Conservation (phyloP, 2,329 filamentous ascomycete genomes). For the Grosmannia serpens region DNA sequence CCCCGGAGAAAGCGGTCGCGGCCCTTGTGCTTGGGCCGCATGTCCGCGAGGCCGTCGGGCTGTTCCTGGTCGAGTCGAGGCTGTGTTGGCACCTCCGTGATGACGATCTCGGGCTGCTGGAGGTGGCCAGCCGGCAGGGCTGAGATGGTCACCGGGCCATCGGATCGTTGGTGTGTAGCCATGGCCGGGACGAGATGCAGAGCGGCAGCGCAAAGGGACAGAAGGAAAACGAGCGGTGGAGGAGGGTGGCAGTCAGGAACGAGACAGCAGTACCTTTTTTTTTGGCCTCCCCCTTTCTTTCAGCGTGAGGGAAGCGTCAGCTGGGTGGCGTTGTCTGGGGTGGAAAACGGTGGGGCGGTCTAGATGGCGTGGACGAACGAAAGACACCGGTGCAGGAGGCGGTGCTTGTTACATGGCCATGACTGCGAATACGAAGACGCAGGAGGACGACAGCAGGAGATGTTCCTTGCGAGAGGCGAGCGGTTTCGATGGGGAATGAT, state of each 20-base stretch:
- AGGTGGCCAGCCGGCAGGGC: neutral
- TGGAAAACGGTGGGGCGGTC: neutral
- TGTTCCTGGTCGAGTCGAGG: neutral
- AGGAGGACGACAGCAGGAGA: neutral
- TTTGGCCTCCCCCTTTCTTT: neutral
- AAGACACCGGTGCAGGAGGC: neutral
- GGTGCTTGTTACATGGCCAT: neutral
- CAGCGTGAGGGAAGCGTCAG: neutral
- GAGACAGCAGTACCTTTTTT: neutral
- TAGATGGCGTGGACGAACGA: neutral
- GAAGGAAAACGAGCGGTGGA: neutral
- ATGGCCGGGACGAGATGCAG: neutral
- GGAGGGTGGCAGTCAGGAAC: neutral
- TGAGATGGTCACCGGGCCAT: neutral
- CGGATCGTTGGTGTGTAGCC: neutral
- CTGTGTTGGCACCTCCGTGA: neutral
- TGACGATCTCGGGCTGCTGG: constrained; percentile 4
- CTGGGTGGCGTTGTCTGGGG: neutral
- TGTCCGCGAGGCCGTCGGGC: constrained; percentile 7
- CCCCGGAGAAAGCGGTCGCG: constrained; percentile 60
- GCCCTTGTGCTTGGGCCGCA: constrained; percentile 27
- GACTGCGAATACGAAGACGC: neutral
- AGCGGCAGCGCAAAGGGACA: neutral
- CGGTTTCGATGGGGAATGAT: neutral
- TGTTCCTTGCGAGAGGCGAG: neutral